phyloP scores from a whole-genome alignment of 1,284 basidiomycete genomes.

The Pseudozyma thailandica region DNA sequence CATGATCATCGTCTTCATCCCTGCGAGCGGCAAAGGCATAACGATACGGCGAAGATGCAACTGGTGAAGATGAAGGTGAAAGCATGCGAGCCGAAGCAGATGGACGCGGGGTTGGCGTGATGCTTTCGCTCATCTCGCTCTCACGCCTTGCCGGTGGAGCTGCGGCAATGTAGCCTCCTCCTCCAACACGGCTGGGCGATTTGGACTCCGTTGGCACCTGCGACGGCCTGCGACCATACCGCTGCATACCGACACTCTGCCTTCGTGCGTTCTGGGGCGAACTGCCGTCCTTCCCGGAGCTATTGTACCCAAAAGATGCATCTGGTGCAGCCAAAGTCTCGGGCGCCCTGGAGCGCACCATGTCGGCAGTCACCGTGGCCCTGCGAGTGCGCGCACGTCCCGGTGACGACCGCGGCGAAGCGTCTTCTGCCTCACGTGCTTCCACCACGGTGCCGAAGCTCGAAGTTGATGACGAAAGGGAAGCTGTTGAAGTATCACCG shows the following conservation, averaged over 20 bases:
- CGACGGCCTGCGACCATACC: slow-evolving; percentile 5
- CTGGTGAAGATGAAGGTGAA: too few species aligned
- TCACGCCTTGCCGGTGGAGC: slow-evolving; percentile 2
- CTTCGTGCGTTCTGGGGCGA: slow-evolving; percentile 11
- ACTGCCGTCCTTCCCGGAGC: not conserved
- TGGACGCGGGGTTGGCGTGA: slow-evolving; percentile 1
- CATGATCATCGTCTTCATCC: slow-evolving; percentile 28
- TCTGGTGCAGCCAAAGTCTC: not conserved
- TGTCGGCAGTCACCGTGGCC: slow-evolving; percentile 27
- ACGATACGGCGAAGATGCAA: not conserved
- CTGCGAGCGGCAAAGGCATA: not conserved
- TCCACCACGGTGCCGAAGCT: slow-evolving; percentile 17
- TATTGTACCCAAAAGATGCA: not conserved
- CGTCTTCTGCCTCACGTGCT: slow-evolving; percentile 1
- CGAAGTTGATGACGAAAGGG: slow-evolving; percentile 15
- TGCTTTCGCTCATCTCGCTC: slow-evolving; percentile 10
- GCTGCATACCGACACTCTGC: slow-evolving; percentile 22
- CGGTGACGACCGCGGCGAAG: slow-evolving; percentile 21
- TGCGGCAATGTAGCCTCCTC: not conserved
- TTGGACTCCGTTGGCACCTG: slow-evolving; percentile 1
- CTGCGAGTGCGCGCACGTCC: slow-evolving; percentile 23
- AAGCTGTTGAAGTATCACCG: slow-evolving; percentile 7
- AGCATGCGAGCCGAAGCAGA: too few species aligned
- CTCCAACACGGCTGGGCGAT: not conserved
- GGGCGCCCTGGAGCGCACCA: slow-evolving; percentile 6